phyloP scores from a whole-genome alignment of 2,329 filamentous ascomycete species.

The Monosporascus sp. region DNA sequence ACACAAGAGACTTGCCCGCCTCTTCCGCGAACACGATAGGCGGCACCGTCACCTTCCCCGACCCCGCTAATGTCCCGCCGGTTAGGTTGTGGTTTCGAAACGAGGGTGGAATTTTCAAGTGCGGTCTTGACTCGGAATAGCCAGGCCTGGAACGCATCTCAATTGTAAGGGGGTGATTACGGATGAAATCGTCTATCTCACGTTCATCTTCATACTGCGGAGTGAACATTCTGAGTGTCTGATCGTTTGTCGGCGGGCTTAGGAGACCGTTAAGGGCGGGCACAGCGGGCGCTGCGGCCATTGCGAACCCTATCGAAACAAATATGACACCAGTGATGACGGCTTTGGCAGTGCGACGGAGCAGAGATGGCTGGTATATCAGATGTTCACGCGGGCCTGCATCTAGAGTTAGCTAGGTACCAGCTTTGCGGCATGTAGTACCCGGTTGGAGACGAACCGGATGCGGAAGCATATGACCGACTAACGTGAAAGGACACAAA shows the following conservation, averaged over 20 bases:
- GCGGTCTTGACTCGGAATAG: conserved; percentile 74
- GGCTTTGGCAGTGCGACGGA: conserved; percentile 41
- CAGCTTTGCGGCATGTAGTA: background rate
- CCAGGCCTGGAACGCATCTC: conserved; percentile 61
- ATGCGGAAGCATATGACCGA: background rate
- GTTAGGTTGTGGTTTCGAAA: conserved; percentile 75
- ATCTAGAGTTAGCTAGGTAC: background rate
- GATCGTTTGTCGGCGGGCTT: conserved; percentile 59
- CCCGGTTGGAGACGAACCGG: background rate
- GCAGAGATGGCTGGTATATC: conserved; percentile 27
- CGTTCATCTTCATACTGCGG: conserved; percentile 49
- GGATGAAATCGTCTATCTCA: conserved; percentile 69
- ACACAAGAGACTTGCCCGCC: conserved; percentile 63
- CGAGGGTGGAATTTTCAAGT: conserved; percentile 74
- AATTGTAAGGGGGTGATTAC: conserved; percentile 68
- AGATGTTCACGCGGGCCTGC: background rate
- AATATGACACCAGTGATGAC: conserved; percentile 43
- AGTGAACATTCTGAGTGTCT: conserved; percentile 64
- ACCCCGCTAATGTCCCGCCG: conserved; percentile 70
- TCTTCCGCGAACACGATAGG: conserved; percentile 73
- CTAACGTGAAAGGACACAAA: background rate
- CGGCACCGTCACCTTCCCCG: conserved; percentile 73
- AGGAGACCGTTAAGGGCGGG: conserved; percentile 43
- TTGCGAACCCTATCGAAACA: conserved; percentile 48
- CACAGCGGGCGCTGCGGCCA: conserved; percentile 50